Base-by-base conservation (phyloP, 768 basidiomycete species). In the Suillus paluster region DNA sequence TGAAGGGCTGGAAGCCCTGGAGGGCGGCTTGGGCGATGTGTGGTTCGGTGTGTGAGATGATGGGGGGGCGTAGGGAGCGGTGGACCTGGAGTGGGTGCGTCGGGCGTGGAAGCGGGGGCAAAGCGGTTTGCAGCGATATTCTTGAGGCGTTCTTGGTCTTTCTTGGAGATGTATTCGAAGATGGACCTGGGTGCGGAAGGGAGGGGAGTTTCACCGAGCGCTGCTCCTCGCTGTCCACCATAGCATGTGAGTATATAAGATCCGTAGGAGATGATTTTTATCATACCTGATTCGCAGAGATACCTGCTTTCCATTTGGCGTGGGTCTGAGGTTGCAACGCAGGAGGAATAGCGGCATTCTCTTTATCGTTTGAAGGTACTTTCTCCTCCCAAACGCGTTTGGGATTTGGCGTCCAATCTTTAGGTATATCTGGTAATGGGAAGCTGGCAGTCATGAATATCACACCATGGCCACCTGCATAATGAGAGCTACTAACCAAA, bases 91-190 rank as follows among this genome's bases (percentile, higher is more conserved):
- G 68, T 57, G 10, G 70, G 63, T 25, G 70, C 60, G 15, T 81
- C 70, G 6, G 71, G 42, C 15, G 68, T 65, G 10, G 75, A 67
- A n/a, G 70, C 68, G n/a, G 68, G 67, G 0, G 61, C 57, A 6
- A 67, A 59, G 8, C 72, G 68, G 9, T 64, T 66, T 8, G 82
- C 68, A 14, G 83, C 73, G 30, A 92, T 83, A 33, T 81, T 82
- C 68, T 88, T 82, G 17, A 99, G 82, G 7, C 96, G 88, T 63
- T 97, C 95, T 60, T 87, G 85, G 68, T 97, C 94, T 69, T 95
- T 96, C 65, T 90, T 86, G 0, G 97, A 97, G 72, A 99, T 86
- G 72, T 88, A 99, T 48, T 99, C 96, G 72, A 97, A 98, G 17
- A 99, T 86, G 0, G 97, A 98, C 12, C 87, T 86, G 2, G 91